Evolutionary conservation across 106 monocot genomes (phyloP).

Genomic region (Posidonia australis): DNA sequence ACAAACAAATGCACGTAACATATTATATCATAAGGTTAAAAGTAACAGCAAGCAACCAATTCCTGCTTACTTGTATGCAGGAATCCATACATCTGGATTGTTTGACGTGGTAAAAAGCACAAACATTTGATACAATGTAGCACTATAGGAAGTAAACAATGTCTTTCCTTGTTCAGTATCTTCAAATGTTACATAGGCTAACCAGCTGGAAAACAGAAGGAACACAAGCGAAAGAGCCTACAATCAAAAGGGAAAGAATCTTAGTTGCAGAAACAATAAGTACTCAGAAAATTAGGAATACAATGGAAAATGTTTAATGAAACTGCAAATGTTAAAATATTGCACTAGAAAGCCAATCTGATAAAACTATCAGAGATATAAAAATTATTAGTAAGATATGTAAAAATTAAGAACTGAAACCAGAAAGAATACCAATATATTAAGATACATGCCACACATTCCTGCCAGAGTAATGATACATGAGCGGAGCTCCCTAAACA

Average conservation of each 20-base stretch:
- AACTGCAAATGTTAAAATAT: no score
- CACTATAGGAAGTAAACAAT: slow-evolving; percentile 62
- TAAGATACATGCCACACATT: slow-evolving; percentile 74
- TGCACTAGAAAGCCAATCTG: no score
- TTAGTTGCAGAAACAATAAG: background rate
- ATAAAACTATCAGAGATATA: background rate
- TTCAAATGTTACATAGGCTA: slow-evolving; percentile 96
- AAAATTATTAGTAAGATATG: background rate
- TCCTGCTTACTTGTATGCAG: slow-evolving; percentile 90
- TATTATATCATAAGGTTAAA: background rate
- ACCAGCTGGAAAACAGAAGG: slow-evolving; percentile 84
- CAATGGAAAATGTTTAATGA: background rate
- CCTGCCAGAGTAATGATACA: slow-evolving; percentile 76
- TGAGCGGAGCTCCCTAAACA: slow-evolving; percentile 50
- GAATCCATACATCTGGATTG: slow-evolving; percentile 99
- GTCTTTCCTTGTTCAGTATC: slow-evolving; percentile 82
- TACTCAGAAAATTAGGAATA: background rate
- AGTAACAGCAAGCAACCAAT: background rate
- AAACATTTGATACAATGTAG: slow-evolving; percentile 96
- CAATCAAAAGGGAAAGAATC: slow-evolving; percentile 3
- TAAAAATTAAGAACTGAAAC: background rate
- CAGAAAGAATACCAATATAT: slow-evolving; percentile 66
- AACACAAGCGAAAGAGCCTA: slow-evolving; percentile 84
- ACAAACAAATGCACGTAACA: background rate
- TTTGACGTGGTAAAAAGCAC: slow-evolving; percentile 98